A percentile compares a stretch with the other conserved stretches of the same genome.
phyloP scores from a whole-genome alignment of 345 rosid genomes.

The Eucalyptus sp. region DNA sequence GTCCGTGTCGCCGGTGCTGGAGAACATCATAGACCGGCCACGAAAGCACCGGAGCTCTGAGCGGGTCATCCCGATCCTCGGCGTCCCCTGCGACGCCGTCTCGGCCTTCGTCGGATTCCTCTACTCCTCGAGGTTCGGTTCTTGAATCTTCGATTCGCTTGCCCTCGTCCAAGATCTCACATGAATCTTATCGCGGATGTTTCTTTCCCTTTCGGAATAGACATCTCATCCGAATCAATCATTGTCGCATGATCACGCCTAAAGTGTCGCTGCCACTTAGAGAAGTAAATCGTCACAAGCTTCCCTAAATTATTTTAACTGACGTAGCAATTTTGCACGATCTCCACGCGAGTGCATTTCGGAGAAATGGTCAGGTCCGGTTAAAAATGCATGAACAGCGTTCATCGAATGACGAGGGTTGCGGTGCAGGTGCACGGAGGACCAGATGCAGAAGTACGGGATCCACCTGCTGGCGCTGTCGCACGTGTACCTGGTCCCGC shows the following conservation, averaged over 20 bases:
- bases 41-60: slow-evolving; percentile 27
- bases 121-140: slow-evolving; percentile 22
- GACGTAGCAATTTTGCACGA: background rate
- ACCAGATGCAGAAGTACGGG: slow-evolving; percentile 62
- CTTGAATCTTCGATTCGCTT: background rate
- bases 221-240: background rate
- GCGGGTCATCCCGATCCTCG: slow-evolving; percentile 18
- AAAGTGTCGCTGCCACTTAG: background rate
- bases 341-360: background rate
- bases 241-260: background rate
- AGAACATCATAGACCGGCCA: slow-evolving; percentile 22
- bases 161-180: background rate
- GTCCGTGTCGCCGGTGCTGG: slow-evolving; percentile 23
- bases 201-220: background rate
- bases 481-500: slow-evolving; percentile 65
- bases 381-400: background rate
- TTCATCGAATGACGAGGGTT: background rate
- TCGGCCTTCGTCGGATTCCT: slow-evolving; percentile 20
- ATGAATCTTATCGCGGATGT: background rate
- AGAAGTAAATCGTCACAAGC: background rate
- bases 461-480: slow-evolving; percentile 73
- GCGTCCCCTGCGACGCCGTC: slow-evolving; percentile 38
- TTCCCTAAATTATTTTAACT: background rate
- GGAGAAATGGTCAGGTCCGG: background rate
- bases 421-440: slow-evolving; percentile 44